phyloP scores from a whole-genome alignment of 1,284 basidiomycete species.

The Omphalotus olearius region DNA sequence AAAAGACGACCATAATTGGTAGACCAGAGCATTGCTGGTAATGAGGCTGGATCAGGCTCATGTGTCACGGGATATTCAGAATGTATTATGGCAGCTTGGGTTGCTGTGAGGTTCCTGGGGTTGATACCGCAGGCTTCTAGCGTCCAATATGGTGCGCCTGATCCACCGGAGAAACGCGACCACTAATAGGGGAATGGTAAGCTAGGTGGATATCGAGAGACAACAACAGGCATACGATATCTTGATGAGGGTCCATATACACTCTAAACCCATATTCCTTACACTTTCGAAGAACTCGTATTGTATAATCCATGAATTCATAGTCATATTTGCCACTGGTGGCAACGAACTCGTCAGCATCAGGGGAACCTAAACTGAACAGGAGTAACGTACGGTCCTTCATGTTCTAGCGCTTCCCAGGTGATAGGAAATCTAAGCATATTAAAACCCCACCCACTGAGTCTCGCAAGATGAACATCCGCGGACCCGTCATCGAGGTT shows the following conservation, averaged over 20 bases:
- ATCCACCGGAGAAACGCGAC: slow-evolving; percentile 96
- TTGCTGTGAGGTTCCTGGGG: slow-evolving; percentile 80
- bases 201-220: background rate
- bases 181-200: slow-evolving; percentile 51
- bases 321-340: slow-evolving; percentile 84
- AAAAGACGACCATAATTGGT: slow-evolving; percentile 93
- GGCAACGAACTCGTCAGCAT: background rate
- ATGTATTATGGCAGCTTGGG: slow-evolving; percentile 85
- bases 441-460: slow-evolving; percentile 94
- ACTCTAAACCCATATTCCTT: slow-evolving; percentile 94
- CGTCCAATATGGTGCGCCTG: slow-evolving; percentile 96
- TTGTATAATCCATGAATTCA: slow-evolving; percentile 90
- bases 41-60: slow-evolving; percentile 61
- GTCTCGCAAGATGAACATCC: slow-evolving; percentile 83
- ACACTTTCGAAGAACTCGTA: slow-evolving; percentile 84
- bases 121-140: slow-evolving; percentile 90
- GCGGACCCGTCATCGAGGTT: slow-evolving; percentile 82
- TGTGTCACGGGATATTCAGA: slow-evolving; percentile 77
- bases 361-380: too few species aligned
- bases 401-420: slow-evolving; percentile 94
- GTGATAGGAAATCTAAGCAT: slow-evolving; percentile 88
- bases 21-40: slow-evolving; percentile 95
- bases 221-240: slow-evolving; percentile 62
- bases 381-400: slow-evolving; percentile 76
- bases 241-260: slow-evolving; percentile 97